Evolutionary conservation across 306 rosid genomes (phyloP).

Genomic region (Urtica urens): DNA sequence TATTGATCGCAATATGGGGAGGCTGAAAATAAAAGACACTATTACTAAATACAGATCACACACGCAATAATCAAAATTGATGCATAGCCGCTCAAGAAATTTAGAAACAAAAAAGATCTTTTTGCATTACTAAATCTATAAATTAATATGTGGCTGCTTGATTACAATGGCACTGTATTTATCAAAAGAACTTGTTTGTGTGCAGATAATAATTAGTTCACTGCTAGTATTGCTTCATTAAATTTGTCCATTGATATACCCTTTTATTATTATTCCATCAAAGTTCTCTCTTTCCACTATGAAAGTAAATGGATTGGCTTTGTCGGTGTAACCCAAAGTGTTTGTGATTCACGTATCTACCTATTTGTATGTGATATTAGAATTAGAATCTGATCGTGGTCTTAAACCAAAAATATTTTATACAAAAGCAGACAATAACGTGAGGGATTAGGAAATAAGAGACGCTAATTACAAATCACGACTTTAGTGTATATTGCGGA

Average conservation of each 20-base stretch:
- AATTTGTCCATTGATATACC: neutral
- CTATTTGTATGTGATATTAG: slow-evolving; percentile 2
- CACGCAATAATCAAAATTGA: neutral
- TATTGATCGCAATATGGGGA: neutral
- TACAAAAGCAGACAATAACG: neutral
- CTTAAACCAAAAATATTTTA: neutral
- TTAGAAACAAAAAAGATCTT: neutral
- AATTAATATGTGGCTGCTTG: neutral
- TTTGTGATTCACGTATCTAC: slow-evolving; percentile 5
- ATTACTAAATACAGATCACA: neutral
- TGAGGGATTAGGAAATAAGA: neutral
- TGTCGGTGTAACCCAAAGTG: slow-evolving; percentile 13
- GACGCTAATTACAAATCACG: no score
- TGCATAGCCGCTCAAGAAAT: neutral
- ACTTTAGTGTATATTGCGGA: no score
- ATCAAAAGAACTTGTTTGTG: no score
- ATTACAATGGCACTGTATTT: neutral
- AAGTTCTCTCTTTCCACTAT: slow-evolving; percentile 9
- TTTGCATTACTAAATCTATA: neutral
- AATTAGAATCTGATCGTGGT: neutral
- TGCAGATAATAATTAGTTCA: neutral
- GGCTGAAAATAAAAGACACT: neutral
- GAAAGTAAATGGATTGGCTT: neutral
- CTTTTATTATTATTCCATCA: neutral
- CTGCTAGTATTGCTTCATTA: slow-evolving; percentile 9